Evolutionary conservation across 163 green algal genomes (phyloP).

Genomic region (Scenedesmus sp.): DNA sequence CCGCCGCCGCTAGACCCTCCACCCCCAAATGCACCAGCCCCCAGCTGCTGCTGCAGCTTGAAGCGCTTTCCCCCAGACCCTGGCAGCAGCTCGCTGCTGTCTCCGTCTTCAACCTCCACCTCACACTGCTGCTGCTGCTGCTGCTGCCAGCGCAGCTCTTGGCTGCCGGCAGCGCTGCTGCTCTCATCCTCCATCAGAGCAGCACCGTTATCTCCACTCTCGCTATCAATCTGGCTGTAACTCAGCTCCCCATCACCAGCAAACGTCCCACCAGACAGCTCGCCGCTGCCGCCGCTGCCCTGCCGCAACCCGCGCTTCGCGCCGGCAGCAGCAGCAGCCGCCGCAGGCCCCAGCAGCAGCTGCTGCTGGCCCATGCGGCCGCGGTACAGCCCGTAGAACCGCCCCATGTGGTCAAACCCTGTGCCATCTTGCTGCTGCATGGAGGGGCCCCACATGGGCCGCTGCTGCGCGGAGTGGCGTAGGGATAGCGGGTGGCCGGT

Average conservation of each 20-base stretch:
- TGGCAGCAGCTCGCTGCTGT: background rate
- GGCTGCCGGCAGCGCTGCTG: background rate
- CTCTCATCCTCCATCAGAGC: constrained; percentile 12
- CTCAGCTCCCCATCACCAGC: background rate
- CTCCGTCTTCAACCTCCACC: background rate
- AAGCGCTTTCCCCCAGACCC: background rate
- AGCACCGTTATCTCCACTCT: constrained; percentile 15
- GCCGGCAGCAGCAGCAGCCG: background rate
- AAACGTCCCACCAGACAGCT: background rate
- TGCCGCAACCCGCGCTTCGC: background rate
- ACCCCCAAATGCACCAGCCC: background rate
- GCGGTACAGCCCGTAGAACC: background rate
- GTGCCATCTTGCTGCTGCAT: constrained; percentile 2
- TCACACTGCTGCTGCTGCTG: background rate
- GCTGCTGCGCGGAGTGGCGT: constrained; percentile 26
- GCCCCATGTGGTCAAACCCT: constrained; percentile 12
- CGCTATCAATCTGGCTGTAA: constrained; percentile 8
- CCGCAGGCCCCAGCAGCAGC: constrained; percentile 10
- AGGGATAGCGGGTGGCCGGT: constrained; percentile 42
- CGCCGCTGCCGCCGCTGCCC: constrained; percentile 3
- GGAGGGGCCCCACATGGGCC: constrained; percentile 2
- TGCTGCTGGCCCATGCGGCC: constrained; percentile 44
- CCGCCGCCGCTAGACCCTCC: background rate
- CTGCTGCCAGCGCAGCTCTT: background rate
- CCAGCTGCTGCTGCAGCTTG: constrained; percentile 28